These are phyloP conservation scores for Phytophthora macrochlamydospora DNA, from an alignment of 352 stramenopile genomes.

Conservation along the genomic window DNA sequence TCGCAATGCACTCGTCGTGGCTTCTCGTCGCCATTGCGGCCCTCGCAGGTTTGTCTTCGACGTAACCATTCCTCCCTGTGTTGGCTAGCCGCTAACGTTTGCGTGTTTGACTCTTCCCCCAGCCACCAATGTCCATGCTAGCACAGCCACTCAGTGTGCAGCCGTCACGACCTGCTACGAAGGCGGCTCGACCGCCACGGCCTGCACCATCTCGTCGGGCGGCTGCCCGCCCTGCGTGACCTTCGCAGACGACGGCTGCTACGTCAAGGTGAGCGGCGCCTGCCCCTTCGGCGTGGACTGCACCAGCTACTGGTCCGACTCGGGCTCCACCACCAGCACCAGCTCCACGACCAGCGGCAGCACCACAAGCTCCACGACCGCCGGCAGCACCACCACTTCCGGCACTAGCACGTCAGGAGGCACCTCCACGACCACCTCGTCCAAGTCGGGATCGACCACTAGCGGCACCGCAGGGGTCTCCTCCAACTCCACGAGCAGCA, in stretches of 20 bases:
- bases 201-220: slow-evolving; percentile 33
- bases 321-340: slow-evolving; percentile 12
- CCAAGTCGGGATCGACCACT: slow-evolving; percentile 12
- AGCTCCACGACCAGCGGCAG: slow-evolving; percentile 1
- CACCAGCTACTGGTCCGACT: slow-evolving; percentile 23
- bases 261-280: slow-evolving; percentile 32
- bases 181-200: slow-evolving; percentile 24
- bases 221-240: slow-evolving; percentile 41
- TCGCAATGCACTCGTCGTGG: slow-evolving; percentile 21
- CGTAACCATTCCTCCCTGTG: not conserved
- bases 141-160: slow-evolving; percentile 28
- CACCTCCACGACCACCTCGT: slow-evolving; percentile 14
- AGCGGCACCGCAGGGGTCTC: slow-evolving; percentile 20
- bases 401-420: slow-evolving; percentile 3
- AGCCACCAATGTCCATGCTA: slow-evolving; percentile 13
- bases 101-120: not conserved
- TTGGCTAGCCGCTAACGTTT: not conserved
- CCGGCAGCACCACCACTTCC: not conserved
- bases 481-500: slow-evolving; percentile 23
- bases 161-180: slow-evolving; percentile 35
- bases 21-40: slow-evolving; percentile 20
- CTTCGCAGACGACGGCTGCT: slow-evolving; percentile 45
- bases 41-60: slow-evolving; percentile 10
- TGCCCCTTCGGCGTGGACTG: slow-evolving; percentile 42
- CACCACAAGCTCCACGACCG: slow-evolving; percentile 13